These are phyloP conservation scores for Escallonia herrerae DNA, from an alignment of 129 eudicot genomes.

Conservation along the genomic window DNA sequence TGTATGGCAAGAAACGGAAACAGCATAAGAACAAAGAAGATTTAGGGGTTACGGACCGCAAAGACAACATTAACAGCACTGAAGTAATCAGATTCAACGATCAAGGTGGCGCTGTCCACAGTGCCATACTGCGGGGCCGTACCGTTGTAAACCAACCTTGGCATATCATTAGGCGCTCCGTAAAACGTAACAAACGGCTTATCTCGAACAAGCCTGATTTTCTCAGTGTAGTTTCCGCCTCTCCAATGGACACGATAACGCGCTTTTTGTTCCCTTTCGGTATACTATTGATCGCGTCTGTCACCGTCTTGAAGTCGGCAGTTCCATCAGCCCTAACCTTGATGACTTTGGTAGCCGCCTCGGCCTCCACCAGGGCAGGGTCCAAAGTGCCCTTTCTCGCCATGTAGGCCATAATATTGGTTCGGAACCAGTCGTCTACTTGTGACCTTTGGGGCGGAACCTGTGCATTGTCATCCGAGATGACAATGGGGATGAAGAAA, in stretches of 20 bases:
- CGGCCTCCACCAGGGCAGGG: slow-evolving; percentile 42
- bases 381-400: slow-evolving; percentile 32
- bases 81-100: slow-evolving; percentile 50
- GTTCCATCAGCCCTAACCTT: slow-evolving; percentile 42
- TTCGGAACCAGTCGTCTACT: slow-evolving; percentile 38
- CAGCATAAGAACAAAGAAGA: background rate
- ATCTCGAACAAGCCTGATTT: slow-evolving; percentile 39
- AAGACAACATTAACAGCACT: slow-evolving; percentile 45
- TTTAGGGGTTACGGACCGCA: slow-evolving; percentile 22
- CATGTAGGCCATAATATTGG: slow-evolving; percentile 17
- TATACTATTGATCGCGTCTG: slow-evolving; percentile 46
- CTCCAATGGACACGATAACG: slow-evolving; percentile 43
- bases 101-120: slow-evolving; percentile 52
- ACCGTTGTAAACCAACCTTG: slow-evolving; percentile 40
- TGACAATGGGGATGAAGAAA: slow-evolving; percentile 26
- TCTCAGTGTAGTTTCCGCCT: slow-evolving; percentile 54
- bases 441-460: slow-evolving; percentile 40
- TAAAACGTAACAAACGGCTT: slow-evolving; percentile 49
- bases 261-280: slow-evolving; percentile 34
- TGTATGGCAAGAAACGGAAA: too few relatives aligned
- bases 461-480: slow-evolving; percentile 20
- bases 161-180: slow-evolving; percentile 47
- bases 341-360: slow-evolving; percentile 28
- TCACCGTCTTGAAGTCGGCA: slow-evolving; percentile 54
- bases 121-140: slow-evolving; percentile 41